Evolutionary conservation across 1,139 yeast species (phyloP).

Genomic region (Yamadazyma dushanensis): DNA sequence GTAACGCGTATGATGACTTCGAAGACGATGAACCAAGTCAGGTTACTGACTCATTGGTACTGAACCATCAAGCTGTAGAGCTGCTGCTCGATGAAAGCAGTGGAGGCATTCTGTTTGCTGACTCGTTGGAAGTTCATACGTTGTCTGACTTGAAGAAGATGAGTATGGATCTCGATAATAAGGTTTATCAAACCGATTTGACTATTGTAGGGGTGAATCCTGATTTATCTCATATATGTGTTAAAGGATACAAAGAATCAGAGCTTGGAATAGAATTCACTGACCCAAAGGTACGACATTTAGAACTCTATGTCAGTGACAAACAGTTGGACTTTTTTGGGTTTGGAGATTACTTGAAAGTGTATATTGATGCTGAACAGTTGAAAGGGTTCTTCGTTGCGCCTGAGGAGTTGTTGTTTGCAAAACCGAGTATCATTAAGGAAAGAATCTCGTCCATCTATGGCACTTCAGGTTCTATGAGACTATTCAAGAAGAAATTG

Average conservation of each 20-base stretch:
- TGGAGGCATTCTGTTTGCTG: slow-evolving; percentile 8
- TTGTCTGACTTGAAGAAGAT: slow-evolving; percentile 6
- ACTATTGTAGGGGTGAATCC: slow-evolving; percentile 24
- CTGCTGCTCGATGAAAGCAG: slow-evolving; percentile 2
- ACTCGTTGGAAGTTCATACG: slow-evolving; percentile 2
- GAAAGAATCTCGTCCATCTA: not conserved
- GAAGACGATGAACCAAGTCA: slow-evolving; percentile 8
- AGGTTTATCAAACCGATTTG: slow-evolving; percentile 19
- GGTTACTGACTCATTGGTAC: slow-evolving; percentile 5
- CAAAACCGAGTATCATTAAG: slow-evolving; percentile 8
- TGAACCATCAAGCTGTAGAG: not conserved
- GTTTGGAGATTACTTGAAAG: slow-evolving; percentile 18
- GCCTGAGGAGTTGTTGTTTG: slow-evolving; percentile 24
- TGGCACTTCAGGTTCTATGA: slow-evolving; percentile 2
- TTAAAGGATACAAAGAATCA: slow-evolving; percentile 22
- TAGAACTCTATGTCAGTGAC: slow-evolving; percentile 25
- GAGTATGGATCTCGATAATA: slow-evolving; percentile 12
- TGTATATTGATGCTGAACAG: slow-evolving; percentile 19
- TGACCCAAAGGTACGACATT: slow-evolving; percentile 25
- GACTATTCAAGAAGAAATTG: slow-evolving; percentile 15
- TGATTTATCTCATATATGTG: slow-evolving; percentile 25
- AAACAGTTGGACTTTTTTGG: slow-evolving; percentile 11
- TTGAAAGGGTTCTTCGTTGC: slow-evolving; percentile 17
- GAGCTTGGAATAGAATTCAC: slow-evolving; percentile 10
- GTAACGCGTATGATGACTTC: slow-evolving; percentile 17